These are phyloP conservation scores for Borovskyia barvae DNA, from an alignment of 208 protist genomes.

Conservation along the genomic window DNA sequence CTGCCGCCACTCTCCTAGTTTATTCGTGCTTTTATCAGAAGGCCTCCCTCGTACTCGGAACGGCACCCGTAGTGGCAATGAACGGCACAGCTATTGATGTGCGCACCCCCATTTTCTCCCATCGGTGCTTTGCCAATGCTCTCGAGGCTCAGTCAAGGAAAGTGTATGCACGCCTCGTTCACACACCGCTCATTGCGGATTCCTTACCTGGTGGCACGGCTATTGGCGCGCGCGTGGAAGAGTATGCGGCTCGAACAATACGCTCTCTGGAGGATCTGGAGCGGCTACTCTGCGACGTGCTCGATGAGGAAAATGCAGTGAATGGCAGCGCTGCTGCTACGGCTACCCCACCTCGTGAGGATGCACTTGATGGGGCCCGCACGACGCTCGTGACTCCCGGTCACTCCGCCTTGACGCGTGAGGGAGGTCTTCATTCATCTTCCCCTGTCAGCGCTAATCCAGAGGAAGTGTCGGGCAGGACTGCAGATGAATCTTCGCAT, in stretches of 20 bases:
- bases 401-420: no score
- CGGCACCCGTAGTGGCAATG: background rate
- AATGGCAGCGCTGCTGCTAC: no score
- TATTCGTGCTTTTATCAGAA: slow-evolving; percentile 10
- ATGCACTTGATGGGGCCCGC: no score
- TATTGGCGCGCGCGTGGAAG: slow-evolving; percentile 34
- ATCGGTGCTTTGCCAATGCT: slow-evolving; percentile 43
- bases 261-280: slow-evolving; percentile 34
- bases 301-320: slow-evolving; percentile 2
- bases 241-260: slow-evolving; percentile 22
- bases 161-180: slow-evolving; percentile 36
- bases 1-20: background rate
- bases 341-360: no score
- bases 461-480: no score
- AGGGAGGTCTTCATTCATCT: no score
- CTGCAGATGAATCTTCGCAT: no score
- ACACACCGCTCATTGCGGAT: slow-evolving; percentile 39
- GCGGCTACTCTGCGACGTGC: slow-evolving; percentile 15
- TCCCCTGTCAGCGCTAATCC: no score
- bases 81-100: slow-evolving; percentile 34
- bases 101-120: slow-evolving; percentile 40
- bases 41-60: no score
- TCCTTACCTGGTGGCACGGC: slow-evolving; percentile 23
- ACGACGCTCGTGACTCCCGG: no score
- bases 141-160: slow-evolving; percentile 35